Conservation (phyloP, 805 yeast species). For the Torulaspora quercuum region DNA sequence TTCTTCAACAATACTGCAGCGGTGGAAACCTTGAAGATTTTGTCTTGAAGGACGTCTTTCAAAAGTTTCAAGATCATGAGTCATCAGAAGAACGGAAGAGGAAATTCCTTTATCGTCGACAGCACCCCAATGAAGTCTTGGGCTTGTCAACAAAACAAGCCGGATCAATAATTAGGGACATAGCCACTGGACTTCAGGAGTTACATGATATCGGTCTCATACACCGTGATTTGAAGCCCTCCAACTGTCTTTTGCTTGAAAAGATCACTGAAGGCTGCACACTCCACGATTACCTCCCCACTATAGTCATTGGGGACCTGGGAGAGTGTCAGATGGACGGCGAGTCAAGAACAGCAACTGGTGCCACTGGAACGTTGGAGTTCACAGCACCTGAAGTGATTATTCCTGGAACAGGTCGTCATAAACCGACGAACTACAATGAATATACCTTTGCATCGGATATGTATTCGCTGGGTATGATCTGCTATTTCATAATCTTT, state of each 20-base stretch:
- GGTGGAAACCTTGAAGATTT: constrained; percentile 84
- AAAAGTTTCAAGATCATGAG: constrained; percentile 37
- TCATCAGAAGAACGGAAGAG: constrained; percentile 41
- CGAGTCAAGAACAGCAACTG: constrained; percentile 60
- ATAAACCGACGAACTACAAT: constrained; percentile 37
- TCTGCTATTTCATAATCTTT: constrained; percentile 70
- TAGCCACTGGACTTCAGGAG: constrained; percentile 65
- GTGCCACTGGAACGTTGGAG: constrained; percentile 84
- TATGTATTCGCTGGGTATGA: constrained; percentile 79
- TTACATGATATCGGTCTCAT: constrained; percentile 71
- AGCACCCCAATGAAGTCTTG: constrained; percentile 13
- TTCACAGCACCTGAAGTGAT: constrained; percentile 84
- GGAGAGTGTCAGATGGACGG: constrained; percentile 85
- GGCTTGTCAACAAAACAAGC: constrained; percentile 58
- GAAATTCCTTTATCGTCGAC: constrained; percentile 31
- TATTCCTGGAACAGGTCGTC: constrained; percentile 25
- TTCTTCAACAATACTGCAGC: constrained; percentile 80
- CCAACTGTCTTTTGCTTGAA: constrained; percentile 64
- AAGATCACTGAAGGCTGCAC: constrained; percentile 13
- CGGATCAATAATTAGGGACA: constrained; percentile 62
- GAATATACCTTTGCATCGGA: constrained; percentile 74
- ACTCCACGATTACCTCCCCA: constrained; percentile 45
- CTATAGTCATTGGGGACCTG: constrained; percentile 79
- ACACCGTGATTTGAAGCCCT: constrained; percentile 88
- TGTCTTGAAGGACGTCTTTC: constrained; percentile 37